These are phyloP conservation scores for Cryptococcus sp. DNA, from an alignment of 1,284 basidiomycete species.

Conservation along the genomic window DNA sequence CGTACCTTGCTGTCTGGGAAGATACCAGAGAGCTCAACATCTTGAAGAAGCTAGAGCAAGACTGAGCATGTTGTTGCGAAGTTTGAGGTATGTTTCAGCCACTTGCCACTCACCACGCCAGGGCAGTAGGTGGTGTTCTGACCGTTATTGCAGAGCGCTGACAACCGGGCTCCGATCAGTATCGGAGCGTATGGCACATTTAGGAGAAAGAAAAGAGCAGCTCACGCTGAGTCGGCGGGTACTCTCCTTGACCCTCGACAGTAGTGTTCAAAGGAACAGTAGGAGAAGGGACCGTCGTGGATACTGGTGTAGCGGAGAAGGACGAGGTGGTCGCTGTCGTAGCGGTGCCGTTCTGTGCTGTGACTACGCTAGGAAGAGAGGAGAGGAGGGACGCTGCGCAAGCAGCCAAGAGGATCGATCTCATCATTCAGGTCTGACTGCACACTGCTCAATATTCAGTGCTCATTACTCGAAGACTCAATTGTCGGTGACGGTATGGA, in stretches of 20 bases:
- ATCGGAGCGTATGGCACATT: background rate
- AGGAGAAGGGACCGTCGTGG: conserved; percentile 68
- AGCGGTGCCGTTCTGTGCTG: conserved; percentile 25
- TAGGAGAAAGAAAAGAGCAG: conserved; percentile 63
- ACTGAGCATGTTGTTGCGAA: conserved; percentile 1
- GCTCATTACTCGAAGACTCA: too few species aligned
- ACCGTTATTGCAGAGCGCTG: conserved; percentile 42
- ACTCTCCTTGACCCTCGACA: conserved; percentile 67
- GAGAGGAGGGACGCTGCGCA: background rate
- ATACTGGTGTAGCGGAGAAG: conserved; percentile 51
- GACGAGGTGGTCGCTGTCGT: conserved; percentile 23
- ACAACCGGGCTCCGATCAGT: background rate
- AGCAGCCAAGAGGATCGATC: background rate
- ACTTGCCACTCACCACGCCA: conserved; percentile 64
- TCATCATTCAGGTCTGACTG: too few species aligned
- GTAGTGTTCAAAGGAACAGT: conserved; percentile 60
- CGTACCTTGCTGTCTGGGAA: conserved; percentile 78
- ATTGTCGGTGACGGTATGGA: too few species aligned
- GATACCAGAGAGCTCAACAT: conserved; percentile 74
- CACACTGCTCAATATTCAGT: too few species aligned
- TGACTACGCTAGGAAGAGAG: background rate
- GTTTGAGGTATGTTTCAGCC: background rate
- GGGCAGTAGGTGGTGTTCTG: conserved; percentile 76
- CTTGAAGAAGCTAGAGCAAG: conserved; percentile 68
- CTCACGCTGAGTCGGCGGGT: conserved; percentile 67